Evolutionary conservation across 768 basidiomycete genomes (phyloP).

Genomic region (Zangia roseola): DNA sequence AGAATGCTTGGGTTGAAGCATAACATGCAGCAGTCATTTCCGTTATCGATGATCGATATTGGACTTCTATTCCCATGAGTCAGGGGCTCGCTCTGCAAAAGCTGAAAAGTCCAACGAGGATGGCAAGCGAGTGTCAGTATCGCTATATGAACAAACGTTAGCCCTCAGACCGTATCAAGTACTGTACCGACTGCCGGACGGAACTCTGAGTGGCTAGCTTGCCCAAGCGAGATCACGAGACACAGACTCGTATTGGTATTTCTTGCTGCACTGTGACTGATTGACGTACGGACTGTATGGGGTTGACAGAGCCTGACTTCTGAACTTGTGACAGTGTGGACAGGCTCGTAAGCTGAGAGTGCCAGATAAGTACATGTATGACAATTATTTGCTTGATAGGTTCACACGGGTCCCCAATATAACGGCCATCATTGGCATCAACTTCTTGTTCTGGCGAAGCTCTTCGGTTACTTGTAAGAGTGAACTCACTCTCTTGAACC

Average conservation of each 20-base stretch:
- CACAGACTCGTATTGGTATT: background rate
- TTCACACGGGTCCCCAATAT: constrained; percentile 26
- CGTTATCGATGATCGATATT: constrained; percentile 20
- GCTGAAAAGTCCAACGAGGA: background rate
- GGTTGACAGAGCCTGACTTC: too few relatives aligned
- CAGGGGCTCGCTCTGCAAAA: background rate
- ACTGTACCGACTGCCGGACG: background rate
- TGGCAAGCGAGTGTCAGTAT: too few relatives aligned
- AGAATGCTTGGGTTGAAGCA: background rate
- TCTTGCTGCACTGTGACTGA: constrained; percentile 16
- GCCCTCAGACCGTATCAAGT: too few relatives aligned
- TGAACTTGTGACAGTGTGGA: background rate
- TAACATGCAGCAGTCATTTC: constrained; percentile 24
- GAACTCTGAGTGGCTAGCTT: background rate
- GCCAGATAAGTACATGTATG: too few relatives aligned
- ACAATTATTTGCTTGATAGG: constrained; percentile 6
- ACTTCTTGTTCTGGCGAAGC: constrained; percentile 9
- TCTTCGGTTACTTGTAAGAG: constrained; percentile 10
- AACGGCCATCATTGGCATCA: constrained; percentile 3
- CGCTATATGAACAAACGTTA: too few relatives aligned
- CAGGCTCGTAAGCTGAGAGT: too few relatives aligned
- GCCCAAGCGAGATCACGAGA: constrained; percentile 4
- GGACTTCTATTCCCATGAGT: constrained; percentile 1
- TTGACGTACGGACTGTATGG: constrained; percentile 5
- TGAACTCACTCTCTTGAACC: constrained; percentile 16